Evolutionary conservation across 202 grass and related monocot species (phyloP), one percentile per base, ranked within the genome.

Genomic region (Carex arenaria): DNA sequence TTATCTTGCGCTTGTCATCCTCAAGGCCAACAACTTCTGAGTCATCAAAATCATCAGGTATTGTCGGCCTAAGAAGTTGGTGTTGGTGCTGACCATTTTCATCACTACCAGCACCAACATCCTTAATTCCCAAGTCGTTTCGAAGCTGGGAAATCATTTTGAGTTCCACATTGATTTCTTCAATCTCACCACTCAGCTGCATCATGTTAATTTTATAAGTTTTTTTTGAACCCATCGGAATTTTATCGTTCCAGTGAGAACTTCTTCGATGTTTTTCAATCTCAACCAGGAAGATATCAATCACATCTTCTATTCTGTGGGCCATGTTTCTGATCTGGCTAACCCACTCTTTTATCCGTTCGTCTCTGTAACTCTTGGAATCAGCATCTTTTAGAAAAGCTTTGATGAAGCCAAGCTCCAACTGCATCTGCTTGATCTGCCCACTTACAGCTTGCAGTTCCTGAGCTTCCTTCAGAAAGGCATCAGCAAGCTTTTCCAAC

Each of bases 21-120:
- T 71, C 32, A 71, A 71, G 10, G n/a, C 67, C 67, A 19, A 71
- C 67, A 71, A 71, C 42, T 22, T 49, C 67, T n/a, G 67, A 71
- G 47, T 71, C 40, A 22, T 49, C 67, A 2, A 71, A 22, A 3
- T 71, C 9, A 1, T 3, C 47, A 20, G 4, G 40, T 22, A 49
- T 11, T 22, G 18, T 71, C 2, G 8, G 18, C 67, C 67, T 71
- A 18, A 71, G 47, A 26, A 26, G 26, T 26, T 26, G 26, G 26
- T 26, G 26, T 26, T 13, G n/a, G 40, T 47, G n/a, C 18, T 0
- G 18, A 22, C 3, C n/a, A 45, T 47, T 49, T 19, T 71, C 38
- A 13, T 64, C 23, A 47, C 1, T 47, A 11, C 18, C n/a, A 22
- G 67, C 9, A 71, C 40, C n/a, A 20, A 36, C 11, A 47, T 12